Base-by-base conservation (phyloP, 768 basidiomycete genomes). In the Lyophyllum semitale region DNA sequence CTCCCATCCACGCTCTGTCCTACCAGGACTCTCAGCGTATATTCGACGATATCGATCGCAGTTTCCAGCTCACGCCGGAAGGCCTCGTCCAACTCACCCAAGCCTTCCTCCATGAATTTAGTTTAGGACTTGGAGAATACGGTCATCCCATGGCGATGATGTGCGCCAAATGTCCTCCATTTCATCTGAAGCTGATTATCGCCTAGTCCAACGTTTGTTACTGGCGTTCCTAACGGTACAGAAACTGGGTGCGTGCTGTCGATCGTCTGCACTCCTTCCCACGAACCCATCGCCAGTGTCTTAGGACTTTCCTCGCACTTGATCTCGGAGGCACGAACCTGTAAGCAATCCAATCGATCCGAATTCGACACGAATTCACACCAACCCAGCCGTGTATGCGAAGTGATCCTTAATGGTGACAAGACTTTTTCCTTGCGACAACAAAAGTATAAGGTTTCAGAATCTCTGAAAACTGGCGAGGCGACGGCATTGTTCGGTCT, bases 291-390 rank as follows among this genome's bases (percentile, higher is more conserved):
- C 44, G 38, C 46, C 20, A 30, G 27, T 42, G 54, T 48, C 48
- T 46, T 63, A 97, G 95, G 42, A 96, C 94, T 6, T 99, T 97
- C 73, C 84, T 98, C 50, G 95, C 97, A 4, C 81, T 98, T 18
- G 96, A 99, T 76, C 83, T 99, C 18, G 97, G 97, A 37, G 97
- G 97, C 53, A 99, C 97, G 22, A 99, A 99, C 69, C 81, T 99
- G 91, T 97, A 72, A 68, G 90, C 77, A 22, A 29, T 11, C 30
- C 15, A 44, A 23, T 44, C 1, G 8, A 25, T 48, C 40, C 17
- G 13, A 27, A 13, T 30, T 22, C 38, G 33, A 46, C 45, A 48
- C 48, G 43, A 60, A 61, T 61, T 54, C 44, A 54, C 26, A n/a
- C 54, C 37, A 26, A 48, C 37, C 48, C 59, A 97, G 94, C 57